Evolutionary conservation across 495 filamentous ascomycete species (phyloP).

Genomic region (Penicillium fimorum): DNA sequence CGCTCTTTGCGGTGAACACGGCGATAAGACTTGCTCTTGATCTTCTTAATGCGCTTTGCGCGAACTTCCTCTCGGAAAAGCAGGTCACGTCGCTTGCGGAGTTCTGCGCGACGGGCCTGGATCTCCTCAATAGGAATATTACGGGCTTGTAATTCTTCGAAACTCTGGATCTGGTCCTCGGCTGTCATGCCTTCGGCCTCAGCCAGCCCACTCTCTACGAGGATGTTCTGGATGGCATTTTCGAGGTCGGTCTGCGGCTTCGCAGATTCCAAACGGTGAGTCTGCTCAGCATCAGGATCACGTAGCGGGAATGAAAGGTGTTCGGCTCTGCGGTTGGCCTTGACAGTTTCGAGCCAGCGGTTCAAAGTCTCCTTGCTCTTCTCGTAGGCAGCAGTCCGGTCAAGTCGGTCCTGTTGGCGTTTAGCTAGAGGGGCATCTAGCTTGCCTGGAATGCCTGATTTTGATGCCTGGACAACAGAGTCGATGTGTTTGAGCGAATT

Average conservation of each 20-base stretch:
- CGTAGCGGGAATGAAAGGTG: conserved; percentile 87
- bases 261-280: conserved; percentile 44
- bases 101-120: conserved; percentile 67
- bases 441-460: conserved; percentile 61
- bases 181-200: conserved; percentile 55
- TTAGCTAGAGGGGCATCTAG: conserved; percentile 83
- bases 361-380: conserved; percentile 89
- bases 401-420: conserved; percentile 82
- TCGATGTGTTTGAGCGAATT: conserved; percentile 71
- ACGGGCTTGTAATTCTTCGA: conserved; percentile 67
- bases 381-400: conserved; percentile 81
- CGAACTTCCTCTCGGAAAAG: conserved; percentile 88
- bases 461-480: conserved; percentile 44
- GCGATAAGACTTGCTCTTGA: conserved; percentile 92
- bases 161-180: conserved; percentile 63
- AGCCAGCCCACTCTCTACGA: conserved; percentile 81
- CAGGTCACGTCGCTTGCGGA: conserved; percentile 77
- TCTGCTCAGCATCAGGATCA: conserved; percentile 59
- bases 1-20: conserved; percentile 87
- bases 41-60: conserved; percentile 93
- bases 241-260: conserved; percentile 78
- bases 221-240: conserved; percentile 75
- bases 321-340: conserved; percentile 86
- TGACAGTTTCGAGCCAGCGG: conserved; percentile 92
- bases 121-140: conserved; percentile 69